Evolutionary conservation across 495 filamentous ascomycete species (phyloP).

Genomic region (Neurospora sp.): DNA sequence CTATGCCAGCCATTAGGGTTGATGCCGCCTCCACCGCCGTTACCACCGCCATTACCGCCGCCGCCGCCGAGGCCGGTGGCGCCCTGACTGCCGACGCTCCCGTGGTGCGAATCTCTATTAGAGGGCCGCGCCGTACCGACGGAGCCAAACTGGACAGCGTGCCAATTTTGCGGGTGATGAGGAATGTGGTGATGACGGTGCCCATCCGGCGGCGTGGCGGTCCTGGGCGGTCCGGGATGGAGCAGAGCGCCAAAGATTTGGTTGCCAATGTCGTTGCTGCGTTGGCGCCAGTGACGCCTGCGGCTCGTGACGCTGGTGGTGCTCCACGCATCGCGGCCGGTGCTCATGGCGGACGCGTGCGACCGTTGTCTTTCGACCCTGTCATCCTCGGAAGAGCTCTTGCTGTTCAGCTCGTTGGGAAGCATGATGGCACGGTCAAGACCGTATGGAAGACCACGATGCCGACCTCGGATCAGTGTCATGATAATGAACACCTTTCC

Average conservation of each 20-base stretch:
- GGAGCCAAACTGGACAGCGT: background rate
- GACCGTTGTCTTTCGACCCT: conserved; percentile 46
- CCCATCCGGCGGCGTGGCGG: background rate
- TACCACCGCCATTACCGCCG: background rate
- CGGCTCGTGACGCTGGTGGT: conserved; percentile 9
- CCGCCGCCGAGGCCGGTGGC: background rate
- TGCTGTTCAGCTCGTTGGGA: conserved; percentile 67
- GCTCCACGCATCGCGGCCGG: conserved; percentile 5
- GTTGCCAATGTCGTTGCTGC: conserved; percentile 16
- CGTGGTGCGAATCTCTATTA: background rate
- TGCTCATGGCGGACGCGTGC: conserved; percentile 33
- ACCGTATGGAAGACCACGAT: conserved; percentile 84
- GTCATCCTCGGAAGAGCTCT: conserved; percentile 47
- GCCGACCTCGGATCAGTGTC: conserved; percentile 86
- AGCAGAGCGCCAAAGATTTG: conserved; percentile 24
- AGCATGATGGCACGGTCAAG: conserved; percentile 84
- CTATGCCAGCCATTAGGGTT: background rate
- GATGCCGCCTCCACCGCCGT: background rate
- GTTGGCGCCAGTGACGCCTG: conserved; percentile 13
- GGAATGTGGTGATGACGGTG: conserved; percentile 3
- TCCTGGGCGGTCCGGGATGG: conserved; percentile 27
- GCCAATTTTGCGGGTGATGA: background rate
- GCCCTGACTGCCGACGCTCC: background rate
- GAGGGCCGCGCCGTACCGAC: background rate
- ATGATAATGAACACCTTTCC: conserved; percentile 89